Base-by-base conservation (phyloP, 495 filamentous ascomycete species). In the Aspergillus hancockii region DNA sequence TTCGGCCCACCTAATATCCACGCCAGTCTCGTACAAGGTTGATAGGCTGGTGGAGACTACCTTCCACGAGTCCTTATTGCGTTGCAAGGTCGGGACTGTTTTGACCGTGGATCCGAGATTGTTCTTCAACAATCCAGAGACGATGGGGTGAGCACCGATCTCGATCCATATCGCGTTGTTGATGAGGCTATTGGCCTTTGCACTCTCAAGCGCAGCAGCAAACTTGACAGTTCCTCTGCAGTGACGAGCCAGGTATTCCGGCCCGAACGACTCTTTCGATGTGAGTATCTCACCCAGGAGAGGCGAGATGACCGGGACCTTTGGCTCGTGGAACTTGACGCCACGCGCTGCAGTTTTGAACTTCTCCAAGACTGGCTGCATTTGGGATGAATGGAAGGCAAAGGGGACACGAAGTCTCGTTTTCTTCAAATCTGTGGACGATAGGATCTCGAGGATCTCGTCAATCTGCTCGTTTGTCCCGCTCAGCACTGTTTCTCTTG, bases 331-430 rank as follows among this genome's bases (percentile, higher is more conserved):
- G 71, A 88, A 90, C 18, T 63, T 76, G 36, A 91, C 79, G 7
- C 79, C 75, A 22, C 69, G 68, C 5, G 86, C 85, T 19, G 84
- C 63, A 10, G 73, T 67, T 66, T 88, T 84, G 45, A 92, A 88
- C 0, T 79, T 77, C 7, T 84, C 81, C 5, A 91, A 67, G 31
- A 92, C 88, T 22, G 87, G 80, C n/a, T 93, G 87, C 23, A 93
- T 86, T 65, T 93, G 91, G 0, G 83, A 77, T 2, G 90, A 89
- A 70, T 95, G 91, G 80, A 92, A 95, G 12, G 91, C 91, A 59
- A 86, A 93, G 36, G 88, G 88, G 9, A 92, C 83, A 46, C 84
- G 81, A 5, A 94, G 79, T 59, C 85, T 85, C 0, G 82, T 89
- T 64, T 79, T 86, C 68, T 90, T 92, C 66, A 88, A 80, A 2